Evolutionary conservation across 306 rosid species (phyloP), one percentile per base, ranked within the genome.

Genomic region (Cotoneaster glaucophyllus): DNA sequence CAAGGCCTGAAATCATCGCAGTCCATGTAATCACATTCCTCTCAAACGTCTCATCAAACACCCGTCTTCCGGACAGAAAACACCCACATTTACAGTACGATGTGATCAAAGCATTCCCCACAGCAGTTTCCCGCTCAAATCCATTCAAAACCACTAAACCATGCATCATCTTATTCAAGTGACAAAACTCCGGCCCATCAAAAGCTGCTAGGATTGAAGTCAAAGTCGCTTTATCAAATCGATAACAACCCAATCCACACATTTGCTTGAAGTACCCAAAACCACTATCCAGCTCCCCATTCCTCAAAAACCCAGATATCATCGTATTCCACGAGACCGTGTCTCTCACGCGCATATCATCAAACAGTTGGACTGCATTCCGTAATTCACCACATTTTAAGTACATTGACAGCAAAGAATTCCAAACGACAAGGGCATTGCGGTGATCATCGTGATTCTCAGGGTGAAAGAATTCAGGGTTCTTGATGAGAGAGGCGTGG

Each of bases 1-100:
- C 94, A 0, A 91, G 91, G 32, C 98, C 97, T 3, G 97, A 91
- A 72, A 93, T 88, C 86, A 87, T 86, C 5, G 98, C 98, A 1
- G 96, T 91, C 98, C 97, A 93, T 59, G 96, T 88, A 22, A 91
- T 68, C 71, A 91, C 97, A 84, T 91, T 91, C 87, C 87, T 91
- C 82, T 90, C 96, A 74, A 63, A 43, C 96, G 87, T 88, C 83
- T 88, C 96, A 77, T 90, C 53, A 63, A 93, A 93, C 81, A 93
- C 89, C 71, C 71, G 86, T 58, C 80, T 90, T 61, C 93, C 97
- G 19, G 78, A 83, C 67, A 73, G 29, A 78, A 80, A 85, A 75
- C 90, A 86, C 43, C 78, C 84, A 74, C 94, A 87, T 85, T 84
- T 91, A 71, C 81, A 91, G 78, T 91, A 91, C 1, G 96, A 76